phyloP scores from a whole-genome alignment of 805 yeast species.

The Pichia cephalocereana region DNA sequence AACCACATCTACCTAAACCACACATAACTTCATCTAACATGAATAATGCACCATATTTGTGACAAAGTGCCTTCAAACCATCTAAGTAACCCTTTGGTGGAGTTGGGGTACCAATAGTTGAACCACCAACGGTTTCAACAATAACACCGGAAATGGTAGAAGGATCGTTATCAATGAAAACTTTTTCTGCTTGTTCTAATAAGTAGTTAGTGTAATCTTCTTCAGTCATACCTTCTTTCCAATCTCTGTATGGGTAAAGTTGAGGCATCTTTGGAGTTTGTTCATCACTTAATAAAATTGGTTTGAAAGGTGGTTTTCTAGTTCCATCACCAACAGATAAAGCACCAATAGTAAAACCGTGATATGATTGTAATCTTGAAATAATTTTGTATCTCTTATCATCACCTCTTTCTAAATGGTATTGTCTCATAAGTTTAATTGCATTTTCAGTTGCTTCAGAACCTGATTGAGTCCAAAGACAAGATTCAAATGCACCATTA shows the following conservation, averaged over 20 bases:
- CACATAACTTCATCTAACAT: slow-evolving; percentile 51
- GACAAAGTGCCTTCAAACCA: slow-evolving; percentile 37
- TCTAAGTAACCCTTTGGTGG: slow-evolving; percentile 39
- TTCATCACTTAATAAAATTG: slow-evolving; percentile 16
- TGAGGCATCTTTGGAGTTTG: slow-evolving; percentile 24
- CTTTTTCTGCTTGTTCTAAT: slow-evolving; percentile 31
- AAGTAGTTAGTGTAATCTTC: slow-evolving; percentile 30
- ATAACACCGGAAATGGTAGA: slow-evolving; percentile 34
- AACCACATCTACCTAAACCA: slow-evolving; percentile 46
- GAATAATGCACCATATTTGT: slow-evolving; percentile 41
- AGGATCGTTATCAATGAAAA: slow-evolving; percentile 33
- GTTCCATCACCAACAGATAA: slow-evolving; percentile 31
- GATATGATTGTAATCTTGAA: slow-evolving; percentile 38
- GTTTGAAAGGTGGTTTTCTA: slow-evolving; percentile 28
- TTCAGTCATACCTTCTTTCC: slow-evolving; percentile 24
- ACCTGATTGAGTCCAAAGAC: slow-evolving; percentile 54
- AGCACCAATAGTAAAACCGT: slow-evolving; percentile 41
- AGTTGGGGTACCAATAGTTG: slow-evolving; percentile 36
- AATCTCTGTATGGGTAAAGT: slow-evolving; percentile 27
- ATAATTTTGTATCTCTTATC: slow-evolving; percentile 31
- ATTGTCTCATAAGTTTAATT: slow-evolving; percentile 52
- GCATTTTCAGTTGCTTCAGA: slow-evolving; percentile 79
- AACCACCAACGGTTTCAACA: slow-evolving; percentile 40
- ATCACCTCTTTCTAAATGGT: slow-evolving; percentile 34
- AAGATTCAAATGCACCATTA: slow-evolving; percentile 30